A percentile compares a stretch with the other conserved stretches of the same genome.
These are phyloP conservation scores for Paramecium pentaurelia DNA, from an alignment of 73 alveolate species.

Conservation along the genomic window DNA sequence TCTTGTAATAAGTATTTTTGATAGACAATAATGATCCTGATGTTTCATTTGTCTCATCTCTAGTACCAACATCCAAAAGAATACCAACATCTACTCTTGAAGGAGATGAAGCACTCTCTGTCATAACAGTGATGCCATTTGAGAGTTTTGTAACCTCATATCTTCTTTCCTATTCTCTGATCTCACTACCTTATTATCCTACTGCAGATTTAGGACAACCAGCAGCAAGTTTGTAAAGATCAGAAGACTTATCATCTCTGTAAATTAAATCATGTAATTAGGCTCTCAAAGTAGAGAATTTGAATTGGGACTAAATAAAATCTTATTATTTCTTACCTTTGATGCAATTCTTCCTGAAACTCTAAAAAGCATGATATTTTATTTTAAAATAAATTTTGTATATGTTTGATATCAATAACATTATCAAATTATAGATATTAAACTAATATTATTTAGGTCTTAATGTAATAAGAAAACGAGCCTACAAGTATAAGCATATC, in stretches of 20 bases:
- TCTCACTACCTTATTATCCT: constrained; percentile 34
- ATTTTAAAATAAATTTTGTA: background rate
- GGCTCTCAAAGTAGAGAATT: background rate
- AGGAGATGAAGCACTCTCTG: constrained; percentile 81
- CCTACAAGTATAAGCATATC: background rate
- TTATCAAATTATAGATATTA: background rate
- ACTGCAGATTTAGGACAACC: background rate
- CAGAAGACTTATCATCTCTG: constrained; percentile 2
- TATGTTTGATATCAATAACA: background rate
- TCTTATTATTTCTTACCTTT: background rate
- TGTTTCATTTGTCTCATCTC: constrained; percentile 82
- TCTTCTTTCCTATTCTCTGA: constrained; percentile 54
- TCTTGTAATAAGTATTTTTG: constrained; percentile 74
- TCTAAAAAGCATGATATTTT: constrained; percentile 23
- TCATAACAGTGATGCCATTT: constrained; percentile 80
- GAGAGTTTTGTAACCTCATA: constrained; percentile 71
- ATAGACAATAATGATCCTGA: constrained; percentile 78
- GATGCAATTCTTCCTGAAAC: constrained; percentile 1
- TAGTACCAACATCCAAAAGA: constrained; percentile 78
- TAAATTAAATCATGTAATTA: background rate
- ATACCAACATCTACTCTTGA: constrained; percentile 80
- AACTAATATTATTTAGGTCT: background rate
- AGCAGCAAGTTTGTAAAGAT: background rate
- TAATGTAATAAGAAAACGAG: background rate
- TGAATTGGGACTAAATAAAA: background rate